phyloP scores from a whole-genome alignment of 257 asterid species.

The Nicotiana noctiflora region DNA sequence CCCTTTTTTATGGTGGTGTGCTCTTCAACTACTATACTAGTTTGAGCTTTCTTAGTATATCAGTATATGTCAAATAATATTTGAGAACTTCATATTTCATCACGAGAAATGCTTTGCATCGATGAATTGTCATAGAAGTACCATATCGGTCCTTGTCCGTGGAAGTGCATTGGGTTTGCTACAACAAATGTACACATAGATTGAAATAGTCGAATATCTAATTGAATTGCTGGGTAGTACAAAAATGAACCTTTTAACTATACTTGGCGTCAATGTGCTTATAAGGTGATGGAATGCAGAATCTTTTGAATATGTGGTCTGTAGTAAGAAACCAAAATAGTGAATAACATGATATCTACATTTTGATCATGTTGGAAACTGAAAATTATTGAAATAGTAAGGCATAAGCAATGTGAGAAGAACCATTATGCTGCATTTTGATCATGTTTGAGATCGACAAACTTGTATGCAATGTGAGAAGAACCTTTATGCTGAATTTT shows the following conservation, averaged over 20 bases:
- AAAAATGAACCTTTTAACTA: background rate
- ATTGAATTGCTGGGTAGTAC: background rate
- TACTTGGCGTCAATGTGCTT: background rate
- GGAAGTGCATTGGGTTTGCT: background rate
- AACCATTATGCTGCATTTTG: background rate
- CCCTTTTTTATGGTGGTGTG: background rate
- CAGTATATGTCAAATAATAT: background rate
- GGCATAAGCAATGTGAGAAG: background rate
- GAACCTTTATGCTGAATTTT: background rate
- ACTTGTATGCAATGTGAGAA: background rate
- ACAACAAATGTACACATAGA: background rate
- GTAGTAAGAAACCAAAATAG: background rate
- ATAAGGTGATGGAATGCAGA: background rate
- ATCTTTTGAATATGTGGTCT: background rate
- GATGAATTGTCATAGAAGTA: background rate
- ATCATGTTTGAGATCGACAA: background rate
- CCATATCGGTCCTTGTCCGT: background rate
- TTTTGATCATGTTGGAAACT: background rate
- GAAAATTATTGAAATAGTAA: background rate
- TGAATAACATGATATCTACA: background rate
- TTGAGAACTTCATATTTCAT: background rate
- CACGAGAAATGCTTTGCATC: no score
- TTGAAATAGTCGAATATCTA: background rate
- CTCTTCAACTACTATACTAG: background rate
- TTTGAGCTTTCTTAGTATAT: background rate